Conservation (phyloP, 1,284 basidiomycete genomes). For the Rhodotorula sp. region DNA sequence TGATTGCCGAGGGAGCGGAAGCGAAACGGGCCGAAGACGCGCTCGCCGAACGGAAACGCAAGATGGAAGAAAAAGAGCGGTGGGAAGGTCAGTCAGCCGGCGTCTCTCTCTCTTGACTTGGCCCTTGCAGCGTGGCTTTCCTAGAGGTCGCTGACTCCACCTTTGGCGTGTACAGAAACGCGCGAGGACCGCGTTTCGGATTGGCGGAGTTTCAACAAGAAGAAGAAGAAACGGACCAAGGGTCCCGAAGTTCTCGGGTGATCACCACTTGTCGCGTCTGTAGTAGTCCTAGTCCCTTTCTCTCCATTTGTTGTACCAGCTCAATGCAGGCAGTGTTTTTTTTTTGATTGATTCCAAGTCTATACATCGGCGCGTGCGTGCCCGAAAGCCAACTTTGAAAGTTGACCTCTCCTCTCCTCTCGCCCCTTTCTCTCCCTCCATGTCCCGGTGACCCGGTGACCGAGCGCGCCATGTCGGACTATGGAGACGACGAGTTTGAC, state of each 20-base stretch:
- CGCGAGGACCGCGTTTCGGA: conserved; percentile 43
- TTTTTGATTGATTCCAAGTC: too few relatives aligned
- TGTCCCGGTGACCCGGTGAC: neutral
- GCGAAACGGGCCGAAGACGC: conserved; percentile 55
- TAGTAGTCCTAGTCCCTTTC: neutral
- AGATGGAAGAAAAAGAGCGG: conserved; percentile 54
- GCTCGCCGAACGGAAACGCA: conserved; percentile 50
- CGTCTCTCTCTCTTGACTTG: neutral
- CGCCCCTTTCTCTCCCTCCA: neutral
- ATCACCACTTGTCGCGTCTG: neutral
- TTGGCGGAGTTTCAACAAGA: conserved; percentile 44
- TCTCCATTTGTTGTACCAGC: neutral
- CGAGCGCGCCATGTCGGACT: neutral
- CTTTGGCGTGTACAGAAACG: conserved; percentile 26
- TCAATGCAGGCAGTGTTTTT: neutral
- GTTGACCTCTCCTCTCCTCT: neutral
- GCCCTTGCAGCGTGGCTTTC: neutral
- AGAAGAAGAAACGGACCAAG: conserved; percentile 77
- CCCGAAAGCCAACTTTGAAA: neutral
- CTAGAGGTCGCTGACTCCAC: neutral
- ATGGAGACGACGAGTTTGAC: conserved; percentile 1
- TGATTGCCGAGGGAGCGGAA: conserved; percentile 59
- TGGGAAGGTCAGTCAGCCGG: conserved; percentile 52
- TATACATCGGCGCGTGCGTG: too few relatives aligned
- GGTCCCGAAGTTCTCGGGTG: conserved; percentile 41